phyloP scores from a whole-genome alignment of 148 eudicot species.

The Camellia japonica region DNA sequence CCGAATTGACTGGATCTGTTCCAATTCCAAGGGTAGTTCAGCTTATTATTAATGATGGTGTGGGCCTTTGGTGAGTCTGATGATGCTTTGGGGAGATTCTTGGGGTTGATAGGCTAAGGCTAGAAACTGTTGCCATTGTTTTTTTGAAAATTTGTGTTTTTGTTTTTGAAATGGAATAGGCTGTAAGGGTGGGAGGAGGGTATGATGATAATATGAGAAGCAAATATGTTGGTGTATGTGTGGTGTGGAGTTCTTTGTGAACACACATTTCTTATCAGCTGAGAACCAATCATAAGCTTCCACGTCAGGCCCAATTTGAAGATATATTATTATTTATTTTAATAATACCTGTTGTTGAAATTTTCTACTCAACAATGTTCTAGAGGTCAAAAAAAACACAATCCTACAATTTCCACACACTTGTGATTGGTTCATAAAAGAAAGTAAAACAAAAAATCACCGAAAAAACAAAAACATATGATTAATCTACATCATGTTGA shows the following conservation, averaged over 20 bases:
- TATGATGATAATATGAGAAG: background rate
- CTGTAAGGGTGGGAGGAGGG: background rate
- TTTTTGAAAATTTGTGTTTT: background rate
- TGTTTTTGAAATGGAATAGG: background rate
- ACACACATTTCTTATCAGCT: constrained; percentile 66
- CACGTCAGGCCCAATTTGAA: constrained; percentile 24
- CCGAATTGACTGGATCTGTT: constrained; percentile 17
- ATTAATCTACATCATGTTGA: no score
- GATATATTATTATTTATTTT: background rate
- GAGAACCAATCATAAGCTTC: constrained; percentile 27
- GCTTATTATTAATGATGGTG: constrained; percentile 20
- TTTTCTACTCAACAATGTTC: no score
- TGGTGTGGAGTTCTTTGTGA: constrained; percentile 21
- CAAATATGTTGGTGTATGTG: background rate
- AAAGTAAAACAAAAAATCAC: no score
- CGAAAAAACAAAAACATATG: no score
- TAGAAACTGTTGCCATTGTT: constrained; percentile 48
- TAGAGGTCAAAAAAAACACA: no score
- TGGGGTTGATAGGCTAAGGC: constrained; percentile 50
- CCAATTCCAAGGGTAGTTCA: constrained; percentile 39
- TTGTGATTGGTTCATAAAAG: no score
- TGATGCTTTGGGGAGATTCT: constrained; percentile 31
- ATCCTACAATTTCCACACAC: no score
- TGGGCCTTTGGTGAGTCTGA: constrained; percentile 36
- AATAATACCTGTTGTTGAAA: background rate